Conservation (phyloP, 2,329 filamentous ascomycete species). For the Emmonsiellopsis sp. region DNA sequence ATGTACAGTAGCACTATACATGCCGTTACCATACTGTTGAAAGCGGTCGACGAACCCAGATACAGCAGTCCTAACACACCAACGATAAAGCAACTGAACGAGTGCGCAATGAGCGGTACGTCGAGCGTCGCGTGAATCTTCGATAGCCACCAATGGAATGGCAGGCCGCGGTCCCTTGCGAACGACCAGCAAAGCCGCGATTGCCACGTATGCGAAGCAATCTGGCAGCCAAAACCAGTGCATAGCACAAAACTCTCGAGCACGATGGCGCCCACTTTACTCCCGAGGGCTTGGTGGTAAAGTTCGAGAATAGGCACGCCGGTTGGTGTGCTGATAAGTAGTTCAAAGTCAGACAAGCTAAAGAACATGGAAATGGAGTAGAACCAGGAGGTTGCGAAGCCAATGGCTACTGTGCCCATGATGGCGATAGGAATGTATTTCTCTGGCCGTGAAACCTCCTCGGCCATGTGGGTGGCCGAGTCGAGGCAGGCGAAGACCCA, state of each 20-base stretch:
- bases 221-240: slow-evolving; percentile 40
- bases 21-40: slow-evolving; percentile 36
- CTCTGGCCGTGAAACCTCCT: slow-evolving; percentile 41
- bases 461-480: slow-evolving; percentile 42
- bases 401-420: slow-evolving; percentile 41
- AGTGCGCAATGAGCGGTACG: slow-evolving; percentile 39
- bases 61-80: slow-evolving; percentile 40
- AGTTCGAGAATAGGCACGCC: slow-evolving; percentile 41
- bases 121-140: slow-evolving; percentile 33
- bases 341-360: slow-evolving; percentile 37
- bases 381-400: slow-evolving; percentile 42
- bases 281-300: slow-evolving; percentile 36
- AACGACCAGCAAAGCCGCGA: slow-evolving; percentile 45
- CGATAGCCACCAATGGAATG: slow-evolving; percentile 33
- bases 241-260: slow-evolving; percentile 39
- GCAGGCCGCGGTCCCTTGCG: slow-evolving; percentile 42
- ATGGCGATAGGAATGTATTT: slow-evolving; percentile 43
- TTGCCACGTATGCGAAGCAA: slow-evolving; percentile 44
- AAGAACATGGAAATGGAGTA: slow-evolving; percentile 44
- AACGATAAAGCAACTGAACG: slow-evolving; percentile 36
- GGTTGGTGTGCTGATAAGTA: slow-evolving; percentile 32
- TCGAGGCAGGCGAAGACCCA: slow-evolving; percentile 45
- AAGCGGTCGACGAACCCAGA: slow-evolving; percentile 33
- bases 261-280: slow-evolving; percentile 37
- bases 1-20: slow-evolving; percentile 42